Percentiles rank a stretch among this genome's conserved stretches.
Conservation (phyloP, 139 green algal species). For the Astrephomene gubernaculifera region DNA sequence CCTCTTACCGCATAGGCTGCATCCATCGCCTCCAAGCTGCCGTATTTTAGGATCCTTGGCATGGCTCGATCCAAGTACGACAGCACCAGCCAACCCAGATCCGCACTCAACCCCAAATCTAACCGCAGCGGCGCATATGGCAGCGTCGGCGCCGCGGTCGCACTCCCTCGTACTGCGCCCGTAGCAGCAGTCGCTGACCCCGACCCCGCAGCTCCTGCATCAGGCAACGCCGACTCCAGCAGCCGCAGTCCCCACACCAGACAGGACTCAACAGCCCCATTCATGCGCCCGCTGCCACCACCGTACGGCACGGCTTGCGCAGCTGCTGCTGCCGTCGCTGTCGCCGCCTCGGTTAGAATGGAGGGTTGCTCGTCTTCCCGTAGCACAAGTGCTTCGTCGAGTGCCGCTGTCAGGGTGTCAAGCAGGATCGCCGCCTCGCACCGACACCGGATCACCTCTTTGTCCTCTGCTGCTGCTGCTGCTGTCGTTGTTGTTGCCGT, state of each 20-base stretch:
- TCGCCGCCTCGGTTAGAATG: no score
- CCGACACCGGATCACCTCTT: no score
- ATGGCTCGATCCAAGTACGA: slow-evolving; percentile 7
- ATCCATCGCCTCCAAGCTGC: neutral
- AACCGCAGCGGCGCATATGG: neutral
- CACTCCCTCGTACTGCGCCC: neutral
- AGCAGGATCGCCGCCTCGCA: slow-evolving; percentile 8
- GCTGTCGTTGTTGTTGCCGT: no score
- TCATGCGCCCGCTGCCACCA: no score
- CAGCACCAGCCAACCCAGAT: neutral
- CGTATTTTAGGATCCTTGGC: neutral
- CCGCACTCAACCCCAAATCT: neutral
- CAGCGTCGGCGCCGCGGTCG: neutral
- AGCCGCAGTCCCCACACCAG: neutral
- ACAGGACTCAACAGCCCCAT: neutral
- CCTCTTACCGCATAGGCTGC: slow-evolving; percentile 5
- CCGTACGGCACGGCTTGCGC: neutral
- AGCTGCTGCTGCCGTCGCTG: neutral
- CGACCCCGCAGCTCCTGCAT: neutral
- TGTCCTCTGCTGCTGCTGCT: no score
- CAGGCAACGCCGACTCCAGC: neutral
- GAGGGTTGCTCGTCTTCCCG: no score
- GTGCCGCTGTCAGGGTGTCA: neutral
- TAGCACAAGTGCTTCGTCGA: no score
- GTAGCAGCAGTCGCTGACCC: neutral